Evolutionary conservation across 2,329 filamentous ascomycete species (phyloP).

Genomic region (Penicillium psychrosexuale): DNA sequence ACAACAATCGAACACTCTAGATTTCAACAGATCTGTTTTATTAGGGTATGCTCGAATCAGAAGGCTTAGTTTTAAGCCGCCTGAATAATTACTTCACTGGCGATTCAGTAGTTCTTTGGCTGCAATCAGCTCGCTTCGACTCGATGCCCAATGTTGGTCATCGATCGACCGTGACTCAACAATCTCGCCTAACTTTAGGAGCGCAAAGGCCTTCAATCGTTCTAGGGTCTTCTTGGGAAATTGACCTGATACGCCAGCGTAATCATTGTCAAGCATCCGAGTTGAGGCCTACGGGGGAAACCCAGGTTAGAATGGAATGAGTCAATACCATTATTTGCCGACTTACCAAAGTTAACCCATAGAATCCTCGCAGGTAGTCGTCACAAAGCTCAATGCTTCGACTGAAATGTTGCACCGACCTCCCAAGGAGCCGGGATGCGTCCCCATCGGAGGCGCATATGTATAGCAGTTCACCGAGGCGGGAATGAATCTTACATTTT

Average conservation of each 20-base stretch:
- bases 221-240: constrained; percentile 26
- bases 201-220: constrained; percentile 38
- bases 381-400: constrained; percentile 92
- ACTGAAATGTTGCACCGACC: constrained; percentile 80
- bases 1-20: not conserved
- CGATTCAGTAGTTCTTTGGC: constrained; percentile 41
- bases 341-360: constrained; percentile 77
- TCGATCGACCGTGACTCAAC: constrained; percentile 34
- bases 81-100: constrained; percentile 1
- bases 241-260: constrained; percentile 10
- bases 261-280: constrained; percentile 22
- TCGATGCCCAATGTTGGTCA: constrained; percentile 30
- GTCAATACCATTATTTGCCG: not conserved
- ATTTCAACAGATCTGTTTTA: not conserved
- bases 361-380: constrained; percentile 86
- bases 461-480: constrained; percentile 77
- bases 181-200: constrained; percentile 36
- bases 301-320: not conserved
- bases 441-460: constrained; percentile 53
- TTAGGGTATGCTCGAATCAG: constrained; percentile 6
- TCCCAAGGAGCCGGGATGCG: constrained; percentile 55
- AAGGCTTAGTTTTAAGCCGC: not conserved
- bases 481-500: constrained; percentile 68
- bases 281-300: constrained; percentile 27
- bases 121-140: constrained; percentile 42